Base-by-base conservation (phyloP, 495 filamentous ascomycete genomes). In the Tuber brumale region DNA sequence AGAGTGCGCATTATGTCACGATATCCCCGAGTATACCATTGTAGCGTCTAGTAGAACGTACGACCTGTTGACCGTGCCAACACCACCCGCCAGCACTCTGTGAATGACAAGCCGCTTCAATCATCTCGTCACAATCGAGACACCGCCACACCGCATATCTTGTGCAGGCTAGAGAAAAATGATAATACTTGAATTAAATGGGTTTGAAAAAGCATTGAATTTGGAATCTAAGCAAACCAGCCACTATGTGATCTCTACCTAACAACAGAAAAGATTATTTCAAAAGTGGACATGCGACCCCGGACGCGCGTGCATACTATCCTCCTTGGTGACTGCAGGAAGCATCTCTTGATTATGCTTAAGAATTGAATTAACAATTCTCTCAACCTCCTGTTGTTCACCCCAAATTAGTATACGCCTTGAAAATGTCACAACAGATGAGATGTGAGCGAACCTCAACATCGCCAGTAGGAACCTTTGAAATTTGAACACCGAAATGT, bases 381-480 rank as follows among this genome's bases (percentile, higher is more conserved):
- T 71, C 46, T 82, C 81, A 72, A 82, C 77, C 37, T 82, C 80
- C 81, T 82, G 19, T 31, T 74, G 10, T 61, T 44, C 12, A 6
- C 31, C 46, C 2, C 12, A n/a, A 18, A 42, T 75, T 57, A 82
- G 42, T 16, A 39, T 69, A 35, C 21, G 35, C n/a, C 41, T 19
- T 21, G 31, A 18, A 72, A 45, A 42, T 19, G 19, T 71, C 23
- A 43, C 31, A 3, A 14, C 19, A 18, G 0, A 27, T 16, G 44
- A 41, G 37, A 70, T n/a, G 46, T 37, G 18, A n/a, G 75, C 76
- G 21, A 71, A 82, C 81, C n/a, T 82, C 80, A 27, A 82, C 74
- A 41, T 82, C 81, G 69, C 79, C 72, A 23, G 81, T 73, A 18
- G 81, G 81, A 23, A 82, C 81, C 69, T 70, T 82, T 48, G 76